These are phyloP conservation scores for Pyricularia grisea DNA, from an alignment of 2,329 filamentous ascomycete species.

Conservation along the genomic window DNA sequence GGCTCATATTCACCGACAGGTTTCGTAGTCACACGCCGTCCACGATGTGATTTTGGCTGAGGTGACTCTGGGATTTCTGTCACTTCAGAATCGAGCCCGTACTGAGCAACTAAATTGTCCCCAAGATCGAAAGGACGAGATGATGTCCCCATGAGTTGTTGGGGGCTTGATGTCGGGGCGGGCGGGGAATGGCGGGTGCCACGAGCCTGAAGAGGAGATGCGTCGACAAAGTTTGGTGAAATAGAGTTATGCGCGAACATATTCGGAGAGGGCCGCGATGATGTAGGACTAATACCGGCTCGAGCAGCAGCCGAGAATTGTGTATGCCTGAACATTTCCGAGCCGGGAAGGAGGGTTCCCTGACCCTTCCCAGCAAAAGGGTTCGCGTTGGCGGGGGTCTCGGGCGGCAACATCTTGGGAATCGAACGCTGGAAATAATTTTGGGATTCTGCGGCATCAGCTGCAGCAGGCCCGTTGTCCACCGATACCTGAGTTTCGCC, in stretches of 20 bases:
- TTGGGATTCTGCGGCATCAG: not conserved
- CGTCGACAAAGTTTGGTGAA: slow-evolving; percentile 32
- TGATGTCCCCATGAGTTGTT: slow-evolving; percentile 11
- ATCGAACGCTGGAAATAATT: not conserved
- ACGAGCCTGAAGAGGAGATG: slow-evolving; percentile 41
- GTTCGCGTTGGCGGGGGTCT: slow-evolving; percentile 38
- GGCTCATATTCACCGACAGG: slow-evolving; percentile 34
- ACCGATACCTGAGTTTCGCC: slow-evolving; percentile 25
- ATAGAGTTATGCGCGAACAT: slow-evolving; percentile 31
- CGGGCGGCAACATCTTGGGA: slow-evolving; percentile 17
- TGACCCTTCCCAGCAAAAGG: slow-evolving; percentile 31
- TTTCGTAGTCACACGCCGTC: slow-evolving; percentile 11
- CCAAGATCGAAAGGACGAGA: slow-evolving; percentile 12
- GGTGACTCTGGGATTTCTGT: slow-evolving; percentile 11
- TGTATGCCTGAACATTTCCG: slow-evolving; percentile 47
- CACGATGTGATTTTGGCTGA: slow-evolving; percentile 4
- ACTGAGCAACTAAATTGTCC: slow-evolving; percentile 10
- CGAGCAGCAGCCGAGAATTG: slow-evolving; percentile 29
- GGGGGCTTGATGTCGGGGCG: slow-evolving; percentile 34
- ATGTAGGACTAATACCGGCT: slow-evolving; percentile 38
- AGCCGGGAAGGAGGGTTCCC: slow-evolving; percentile 26
- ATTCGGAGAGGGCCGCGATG: slow-evolving; percentile 46
- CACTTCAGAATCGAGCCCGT: not conserved
- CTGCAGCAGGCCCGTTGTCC: not conserved
- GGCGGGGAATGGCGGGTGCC: slow-evolving; percentile 31